Percentiles rank a stretch among this genome's conserved stretches.
phyloP scores from a whole-genome alignment of 495 filamentous ascomycete genomes.

The Penicillium cataractarum region DNA sequence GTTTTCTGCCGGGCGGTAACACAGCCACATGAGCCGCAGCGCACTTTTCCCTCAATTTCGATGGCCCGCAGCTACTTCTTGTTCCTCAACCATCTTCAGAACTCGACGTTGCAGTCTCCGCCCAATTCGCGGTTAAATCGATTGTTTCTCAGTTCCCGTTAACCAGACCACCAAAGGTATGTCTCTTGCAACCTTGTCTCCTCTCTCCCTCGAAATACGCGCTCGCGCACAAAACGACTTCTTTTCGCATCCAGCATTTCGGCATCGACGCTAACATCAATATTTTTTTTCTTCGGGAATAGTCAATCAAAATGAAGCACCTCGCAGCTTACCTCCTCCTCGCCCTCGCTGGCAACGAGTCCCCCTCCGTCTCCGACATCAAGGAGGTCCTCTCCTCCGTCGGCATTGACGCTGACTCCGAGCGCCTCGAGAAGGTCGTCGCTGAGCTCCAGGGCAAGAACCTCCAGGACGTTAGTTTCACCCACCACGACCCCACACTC shows the following conservation, averaged over 20 bases:
- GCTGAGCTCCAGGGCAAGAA: conserved; percentile 97
- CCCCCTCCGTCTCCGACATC: conserved; percentile 84
- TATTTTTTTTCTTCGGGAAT: conserved; percentile 22
- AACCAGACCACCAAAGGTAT: conserved; percentile 34
- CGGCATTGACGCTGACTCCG: conserved; percentile 90
- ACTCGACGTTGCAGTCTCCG: conserved; percentile 89
- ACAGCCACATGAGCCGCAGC: conserved; percentile 46
- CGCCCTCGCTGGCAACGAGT: conserved; percentile 87
- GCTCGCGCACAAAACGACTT: background rate
- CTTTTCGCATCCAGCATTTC: conserved; percentile 6
- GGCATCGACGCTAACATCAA: conserved; percentile 19
- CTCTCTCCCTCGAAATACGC: background rate
- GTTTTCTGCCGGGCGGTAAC: conserved; percentile 32
- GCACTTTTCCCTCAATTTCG: conserved; percentile 51
- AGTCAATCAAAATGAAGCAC: conserved; percentile 91
- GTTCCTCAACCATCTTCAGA: conserved; percentile 44
- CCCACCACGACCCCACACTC: background rate
- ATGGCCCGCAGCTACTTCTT: conserved; percentile 21
- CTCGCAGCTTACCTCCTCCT: conserved; percentile 99
- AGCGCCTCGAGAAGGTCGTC: conserved; percentile 83
- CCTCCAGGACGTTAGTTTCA: conserved; percentile 77
- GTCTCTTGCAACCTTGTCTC: conserved; percentile 15
- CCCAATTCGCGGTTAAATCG: conserved; percentile 86
- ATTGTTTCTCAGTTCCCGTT: conserved; percentile 85
- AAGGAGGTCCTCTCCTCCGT: conserved; percentile 91